Evolutionary conservation across 2,329 filamentous ascomycete genomes (phyloP).

Genomic region (Stagonosporopsis tanaceti): DNA sequence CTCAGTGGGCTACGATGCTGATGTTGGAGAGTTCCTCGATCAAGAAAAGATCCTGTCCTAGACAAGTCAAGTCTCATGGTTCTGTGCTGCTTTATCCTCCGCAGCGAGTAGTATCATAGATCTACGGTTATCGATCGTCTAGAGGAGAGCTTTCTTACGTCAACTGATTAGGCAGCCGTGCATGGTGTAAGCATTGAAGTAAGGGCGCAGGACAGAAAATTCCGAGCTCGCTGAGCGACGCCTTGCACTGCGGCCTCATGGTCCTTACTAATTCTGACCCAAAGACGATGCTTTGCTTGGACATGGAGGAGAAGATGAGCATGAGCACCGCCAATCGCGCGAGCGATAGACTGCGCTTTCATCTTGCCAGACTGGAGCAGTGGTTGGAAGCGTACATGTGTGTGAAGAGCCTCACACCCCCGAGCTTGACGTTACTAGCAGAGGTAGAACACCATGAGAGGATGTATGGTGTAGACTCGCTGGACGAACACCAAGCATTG

Average conservation of each 20-base stretch:
- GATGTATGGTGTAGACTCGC: slow-evolving; percentile 23
- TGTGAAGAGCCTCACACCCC: slow-evolving; percentile 16
- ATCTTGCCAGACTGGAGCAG: slow-evolving; percentile 19
- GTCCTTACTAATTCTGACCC: slow-evolving; percentile 16
- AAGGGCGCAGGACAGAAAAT: slow-evolving; percentile 21
- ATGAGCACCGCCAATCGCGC: slow-evolving; percentile 13
- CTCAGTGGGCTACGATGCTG: too few relatives aligned
- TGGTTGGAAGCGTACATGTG: slow-evolving; percentile 23
- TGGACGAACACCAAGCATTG: slow-evolving; percentile 25
- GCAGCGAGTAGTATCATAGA: not conserved
- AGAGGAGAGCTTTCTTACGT: slow-evolving; percentile 19
- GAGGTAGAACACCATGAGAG: slow-evolving; percentile 21
- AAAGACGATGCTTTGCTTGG: slow-evolving; percentile 17
- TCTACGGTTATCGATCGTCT: slow-evolving; percentile 23
- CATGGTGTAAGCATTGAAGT: slow-evolving; percentile 15
- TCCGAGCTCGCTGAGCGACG: slow-evolving; percentile 16
- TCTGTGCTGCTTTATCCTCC: too few relatives aligned
- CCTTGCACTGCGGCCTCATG: slow-evolving; percentile 5
- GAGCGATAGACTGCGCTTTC: not conserved
- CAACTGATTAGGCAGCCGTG: slow-evolving; percentile 9
- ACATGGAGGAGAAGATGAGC: slow-evolving; percentile 15
- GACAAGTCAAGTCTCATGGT: not conserved
- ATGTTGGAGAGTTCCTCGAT: too few relatives aligned
- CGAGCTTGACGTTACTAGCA: slow-evolving; percentile 25
- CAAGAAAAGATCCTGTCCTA: slow-evolving; percentile 1